Evolutionary conservation across 495 filamentous ascomycete species (phyloP), one percentile per base, ranked within the genome.

Genomic region (Pyronema domesticum): DNA sequence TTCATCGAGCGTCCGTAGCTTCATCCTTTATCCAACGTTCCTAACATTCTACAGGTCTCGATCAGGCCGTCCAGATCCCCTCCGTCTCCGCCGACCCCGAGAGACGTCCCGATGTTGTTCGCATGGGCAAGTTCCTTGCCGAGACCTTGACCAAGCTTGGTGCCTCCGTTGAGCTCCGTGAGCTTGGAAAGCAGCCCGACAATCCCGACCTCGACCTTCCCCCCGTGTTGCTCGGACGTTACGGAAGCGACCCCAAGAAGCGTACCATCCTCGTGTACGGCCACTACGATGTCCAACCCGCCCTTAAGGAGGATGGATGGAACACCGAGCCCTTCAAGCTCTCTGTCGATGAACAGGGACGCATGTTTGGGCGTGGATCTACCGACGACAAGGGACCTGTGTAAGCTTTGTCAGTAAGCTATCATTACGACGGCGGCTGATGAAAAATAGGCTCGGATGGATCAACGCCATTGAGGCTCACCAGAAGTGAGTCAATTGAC

Each of bases 331-430:
- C 93, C 13, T 99, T 96, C 67, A 81, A 82, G 55, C 72, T 99
- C 57, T 82, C 76, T n/a, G 76, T 95, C 36, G 87, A 93, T 66
- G 76, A 84, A 51, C 80, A 95, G 67, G 91, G 80, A 39, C 80
- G 89, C 55, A 96, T 99, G 93, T 93, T 79, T 60, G 93, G 93
- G 36, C 84, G 93, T 64, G 93, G 93, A 35, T 83, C 82, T 61
- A 99, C 93, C 10, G 93, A 99, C 65, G 93, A 99, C 71, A 99
- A 99, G 73, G 93, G 93, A 0, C 93, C 91, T 46, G 93, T 99
- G 7, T 65, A 48, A 62, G 60, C 45, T 19, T 50, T 7, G 11
- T 42, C 7, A 39, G 3, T 30, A 30, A 7, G 33, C 15, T 18
- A 49, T 19, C 36, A 3, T 2, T 17, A 11, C 11, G 34, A 5